Base-by-base conservation (phyloP, 345 rosid species). In the Adansonia digitata region DNA sequence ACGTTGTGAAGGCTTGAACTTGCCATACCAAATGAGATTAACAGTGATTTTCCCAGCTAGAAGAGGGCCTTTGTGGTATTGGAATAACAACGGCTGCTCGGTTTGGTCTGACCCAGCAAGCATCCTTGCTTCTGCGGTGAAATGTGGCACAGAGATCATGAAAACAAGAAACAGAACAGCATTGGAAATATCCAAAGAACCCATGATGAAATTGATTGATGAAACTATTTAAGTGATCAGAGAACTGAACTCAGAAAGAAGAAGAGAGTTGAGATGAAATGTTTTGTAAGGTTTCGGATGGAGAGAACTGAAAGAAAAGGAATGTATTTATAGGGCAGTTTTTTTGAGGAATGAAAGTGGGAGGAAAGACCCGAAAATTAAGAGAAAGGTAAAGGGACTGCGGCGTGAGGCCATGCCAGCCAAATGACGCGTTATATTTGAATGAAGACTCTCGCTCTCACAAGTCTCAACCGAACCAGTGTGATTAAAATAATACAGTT, bases 21-120 rank as follows among this genome's bases (percentile, higher is more conserved):
- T 82, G 53, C 98, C 98, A 31, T 91, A 91, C 97, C 97, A 93
- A 18, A 93, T 85, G 15, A 93, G 82, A 69, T 91, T 91, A 35
- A 91, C 51, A 27, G 97, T 82, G 64, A 90, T 73, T 45, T 87
- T 75, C 8, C 98, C 98, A 10, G 78, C 59, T 24, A 93, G 94
- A 18, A 93, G 94, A 73, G 88, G 86, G 10, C 94, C 98, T 31
- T 85, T 86, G 77, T 91, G 98, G 84, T 90, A 88, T 3, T 62
- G 78, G 75, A 92, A 82, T 22, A 77, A 71, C 68, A 77, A 46
- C 20, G 57, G 69, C 29, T 51, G 60, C 51, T 75, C 70, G 39
- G 55, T 7, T n/a, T 51, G 51, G 14, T 65, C 72, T 0, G 77
- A 65, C 20, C 52, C 72, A 22, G 48, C 22, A 13, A 75, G 61